These are phyloP conservation scores for Orobanche coerulescens DNA, from an alignment of 257 asterid genomes.

Conservation along the genomic window DNA sequence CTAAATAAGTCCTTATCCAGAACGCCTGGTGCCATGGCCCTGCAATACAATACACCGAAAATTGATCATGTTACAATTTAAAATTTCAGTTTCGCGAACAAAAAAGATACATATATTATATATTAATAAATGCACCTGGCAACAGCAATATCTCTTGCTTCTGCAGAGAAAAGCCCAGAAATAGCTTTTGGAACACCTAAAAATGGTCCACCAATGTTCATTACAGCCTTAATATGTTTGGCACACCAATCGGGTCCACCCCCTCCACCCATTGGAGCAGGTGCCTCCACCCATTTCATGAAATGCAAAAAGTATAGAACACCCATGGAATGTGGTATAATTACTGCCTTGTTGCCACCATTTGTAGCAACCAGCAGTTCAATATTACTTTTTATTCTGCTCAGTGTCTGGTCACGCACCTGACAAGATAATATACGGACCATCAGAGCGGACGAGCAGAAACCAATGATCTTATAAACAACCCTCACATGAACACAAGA, in stretches of 20 bases:
- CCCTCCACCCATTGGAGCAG: conserved; percentile 90
- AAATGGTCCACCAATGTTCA: conserved; percentile 87
- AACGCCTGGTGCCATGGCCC: conserved; percentile 75
- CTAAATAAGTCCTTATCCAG: conserved; percentile 62
- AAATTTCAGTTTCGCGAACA: conserved; percentile 12
- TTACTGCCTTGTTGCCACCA: conserved; percentile 75
- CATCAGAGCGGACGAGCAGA: conserved; percentile 1
- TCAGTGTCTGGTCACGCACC: conserved; percentile 76
- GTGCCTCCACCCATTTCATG: conserved; percentile 95
- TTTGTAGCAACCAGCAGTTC: conserved; percentile 78
- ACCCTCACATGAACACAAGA: conserved; percentile 12
- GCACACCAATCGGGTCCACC: conserved; percentile 96
- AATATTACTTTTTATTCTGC: conserved; percentile 72
- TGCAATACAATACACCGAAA: conserved; percentile 21
- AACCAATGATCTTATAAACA: not conserved
- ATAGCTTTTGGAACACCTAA: conserved; percentile 80
- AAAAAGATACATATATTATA: not conserved
- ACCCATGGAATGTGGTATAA: conserved; percentile 94
- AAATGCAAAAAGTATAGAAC: conserved; percentile 77
- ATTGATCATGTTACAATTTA: not conserved
- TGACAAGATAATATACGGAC: conserved; percentile 25
- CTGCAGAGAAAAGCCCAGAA: conserved; percentile 75
- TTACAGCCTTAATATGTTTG: conserved; percentile 70
- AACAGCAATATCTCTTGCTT: conserved; percentile 75
- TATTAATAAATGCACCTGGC: conserved; percentile 37